Evolutionary conservation across 164 flowering plant species (phyloP), one percentile per base, ranked within the genome.

Genomic region (Magnolia officinalis): DNA sequence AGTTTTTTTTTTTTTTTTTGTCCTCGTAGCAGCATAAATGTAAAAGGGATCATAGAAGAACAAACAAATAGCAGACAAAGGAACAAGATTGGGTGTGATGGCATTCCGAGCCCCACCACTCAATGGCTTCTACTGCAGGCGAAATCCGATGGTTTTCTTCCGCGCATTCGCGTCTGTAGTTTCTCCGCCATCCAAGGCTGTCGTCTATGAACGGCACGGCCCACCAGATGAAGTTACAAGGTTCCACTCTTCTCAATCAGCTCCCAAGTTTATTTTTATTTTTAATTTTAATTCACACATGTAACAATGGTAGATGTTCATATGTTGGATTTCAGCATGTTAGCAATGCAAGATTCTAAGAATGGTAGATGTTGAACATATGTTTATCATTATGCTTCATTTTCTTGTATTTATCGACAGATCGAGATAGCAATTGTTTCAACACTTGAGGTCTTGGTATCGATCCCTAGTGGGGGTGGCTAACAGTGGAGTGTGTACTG

Each of bases 181-280:
- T 87, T 96, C 99, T 26, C 99, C 96, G 73, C 94, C 98, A 58
- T 92, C 99, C 19, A 89, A 79, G 82, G 97, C 96, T 21, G 90
- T 90, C 50, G 90, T 92, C 73, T 96, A 94, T 87, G 94, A 92
- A 13, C 86, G 81, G 26, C 91, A 92, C 19, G 99, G 99, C 66
- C 81, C 89, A 23, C 98, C 97, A 4, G 97, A 92, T 70, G 63
- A 89, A 76, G 96, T 94, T 74, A 89, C 89, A 75, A 91, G 93
- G 98, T 91, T 49, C 63, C 0, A 11, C 37, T 61, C 50, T 61
- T 50, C 63, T 21, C 45, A 37, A 37, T 37, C 45, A 37, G 45
- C 45, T 37, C 45, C 45, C 45, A 10, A 3, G 23, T 37, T 13
- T 68, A 23, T 26, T 9, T 23, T 16, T 37, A 20, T 67, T 68